These are phyloP conservation scores for Penicillium fuscoglaucum DNA, from an alignment of 2,329 filamentous ascomycete genomes.

Conservation along the genomic window DNA sequence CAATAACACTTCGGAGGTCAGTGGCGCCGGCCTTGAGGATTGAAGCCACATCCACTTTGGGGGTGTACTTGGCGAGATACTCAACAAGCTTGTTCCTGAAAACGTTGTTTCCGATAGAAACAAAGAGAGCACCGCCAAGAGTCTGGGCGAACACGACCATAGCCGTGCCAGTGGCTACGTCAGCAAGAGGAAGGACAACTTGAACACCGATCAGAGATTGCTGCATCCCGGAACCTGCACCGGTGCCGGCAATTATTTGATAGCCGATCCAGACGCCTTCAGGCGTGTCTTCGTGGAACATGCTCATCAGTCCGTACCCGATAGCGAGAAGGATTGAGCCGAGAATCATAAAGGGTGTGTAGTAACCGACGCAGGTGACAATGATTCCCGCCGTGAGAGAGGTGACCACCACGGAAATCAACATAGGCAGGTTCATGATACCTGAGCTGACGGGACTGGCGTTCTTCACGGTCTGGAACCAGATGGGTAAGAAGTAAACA, in stretches of 20 bases:
- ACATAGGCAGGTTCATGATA: constrained; percentile 27
- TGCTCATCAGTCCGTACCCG: constrained; percentile 33
- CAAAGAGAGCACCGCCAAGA: constrained; percentile 29
- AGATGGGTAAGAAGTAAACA: constrained; percentile 31
- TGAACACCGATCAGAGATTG: constrained; percentile 27
- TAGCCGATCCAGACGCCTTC: constrained; percentile 39
- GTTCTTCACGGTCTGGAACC: constrained; percentile 31
- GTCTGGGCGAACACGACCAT: constrained; percentile 28
- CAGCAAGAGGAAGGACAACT: constrained; percentile 22
- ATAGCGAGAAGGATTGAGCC: constrained; percentile 29
- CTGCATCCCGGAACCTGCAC: constrained; percentile 27
- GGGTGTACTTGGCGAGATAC: constrained; percentile 2
- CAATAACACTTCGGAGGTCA: background rate
- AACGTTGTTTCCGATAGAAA: constrained; percentile 30
- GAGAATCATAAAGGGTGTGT: constrained; percentile 29
- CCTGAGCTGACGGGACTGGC: constrained; percentile 25
- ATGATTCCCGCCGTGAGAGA: constrained; percentile 31
- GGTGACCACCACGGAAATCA: constrained; percentile 17
- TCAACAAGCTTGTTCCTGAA: constrained; percentile 29
- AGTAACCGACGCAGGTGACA: constrained; percentile 39
- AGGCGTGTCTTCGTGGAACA: constrained; percentile 16
- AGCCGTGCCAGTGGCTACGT: constrained; percentile 26
- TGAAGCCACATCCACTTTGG: background rate
- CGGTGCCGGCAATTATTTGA: constrained; percentile 36
- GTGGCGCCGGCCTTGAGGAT: background rate